Base-by-base conservation (phyloP, 2,329 filamentous ascomycete species). In the Bipolaris victoriae region DNA sequence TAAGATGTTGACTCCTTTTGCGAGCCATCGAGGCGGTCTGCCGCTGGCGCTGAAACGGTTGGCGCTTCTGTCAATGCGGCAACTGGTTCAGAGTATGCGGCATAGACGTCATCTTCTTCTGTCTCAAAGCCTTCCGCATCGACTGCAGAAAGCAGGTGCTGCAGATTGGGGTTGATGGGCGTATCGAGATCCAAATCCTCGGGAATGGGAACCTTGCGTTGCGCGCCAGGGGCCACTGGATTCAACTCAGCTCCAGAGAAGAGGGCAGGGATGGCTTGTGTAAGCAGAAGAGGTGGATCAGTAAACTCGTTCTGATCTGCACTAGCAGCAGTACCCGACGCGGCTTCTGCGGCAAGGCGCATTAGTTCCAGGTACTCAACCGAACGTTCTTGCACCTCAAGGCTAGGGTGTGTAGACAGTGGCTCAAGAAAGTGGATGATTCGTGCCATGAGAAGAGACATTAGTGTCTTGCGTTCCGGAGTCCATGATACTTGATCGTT, bases 311-410 rank as follows among this genome's bases (percentile, higher is more conserved):
- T 86, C 7, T 86, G 82, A 11, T 87, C 84, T 0, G 61, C 53
- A 7, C 75, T 73, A 20, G 84, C 79, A 10, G 85, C 82, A 60
- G 93, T 90, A 1, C 83, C 87, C 7, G 87, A 84, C 3, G 86
- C 86, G 13, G 94, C 92, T 78, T 99, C 95, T 1, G 88, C 87
- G 2, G 91, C 92, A 43, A 99, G 82, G 57, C 92, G 92, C 69
- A 98, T 86, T 11, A 98, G 82, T 73, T 99, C 95, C 0, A 92
- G 84, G 67, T 97, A 96, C 72, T 97, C 93, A 1, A 97, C 93
- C 3, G 93, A 90, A 55, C 95, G 87, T 76, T 98, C 95, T 77
- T 99, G 95, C 3, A 99, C 92, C 73, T 99, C 95, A 1, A 99
- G 82, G 67, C 88, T 91, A 0, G 94, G 93, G 73, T 98, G 92